Conservation (phyloP, 1,284 basidiomycete genomes). For the Irpex rosettiformis region DNA sequence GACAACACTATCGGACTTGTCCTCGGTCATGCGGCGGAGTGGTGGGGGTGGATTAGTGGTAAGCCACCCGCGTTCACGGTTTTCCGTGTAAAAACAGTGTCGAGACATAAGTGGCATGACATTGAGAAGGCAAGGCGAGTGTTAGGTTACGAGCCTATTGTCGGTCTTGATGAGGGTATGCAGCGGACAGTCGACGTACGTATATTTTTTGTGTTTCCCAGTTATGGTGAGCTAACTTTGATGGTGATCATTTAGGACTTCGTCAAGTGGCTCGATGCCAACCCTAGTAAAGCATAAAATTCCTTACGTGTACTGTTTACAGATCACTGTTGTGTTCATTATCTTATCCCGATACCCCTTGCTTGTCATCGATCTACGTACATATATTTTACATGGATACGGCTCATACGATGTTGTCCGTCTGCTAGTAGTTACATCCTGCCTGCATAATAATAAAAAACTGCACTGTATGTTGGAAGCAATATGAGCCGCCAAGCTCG, state of each 20-base stretch:
- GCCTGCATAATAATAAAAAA: neutral
- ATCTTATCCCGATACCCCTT: neutral
- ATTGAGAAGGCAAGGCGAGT: constrained; percentile 93
- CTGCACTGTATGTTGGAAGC: neutral
- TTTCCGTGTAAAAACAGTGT: constrained; percentile 79
- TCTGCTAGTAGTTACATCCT: neutral
- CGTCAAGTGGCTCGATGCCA: constrained; percentile 10
- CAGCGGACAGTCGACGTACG: constrained; percentile 72
- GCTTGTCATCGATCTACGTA: neutral
- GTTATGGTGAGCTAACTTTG: neutral
- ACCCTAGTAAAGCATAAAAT: constrained; percentile 7
- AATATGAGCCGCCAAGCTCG: neutral
- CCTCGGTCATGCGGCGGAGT: constrained; percentile 73
- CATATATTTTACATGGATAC: neutral
- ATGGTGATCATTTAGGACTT: constrained; percentile 1
- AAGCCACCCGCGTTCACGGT: constrained; percentile 89
- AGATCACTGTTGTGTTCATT: neutral
- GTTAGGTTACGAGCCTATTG: constrained; percentile 90
- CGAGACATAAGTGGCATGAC: constrained; percentile 83
- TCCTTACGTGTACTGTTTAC: neutral
- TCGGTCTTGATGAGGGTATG: constrained; percentile 88
- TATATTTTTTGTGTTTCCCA: constrained; percentile 11
- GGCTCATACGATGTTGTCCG: neutral
- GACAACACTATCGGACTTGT: constrained; percentile 66
- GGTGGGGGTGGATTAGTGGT: constrained; percentile 72